phyloP scores from a whole-genome alignment of 208 protist genomes.

The Herpetomonas tarakana region DNA sequence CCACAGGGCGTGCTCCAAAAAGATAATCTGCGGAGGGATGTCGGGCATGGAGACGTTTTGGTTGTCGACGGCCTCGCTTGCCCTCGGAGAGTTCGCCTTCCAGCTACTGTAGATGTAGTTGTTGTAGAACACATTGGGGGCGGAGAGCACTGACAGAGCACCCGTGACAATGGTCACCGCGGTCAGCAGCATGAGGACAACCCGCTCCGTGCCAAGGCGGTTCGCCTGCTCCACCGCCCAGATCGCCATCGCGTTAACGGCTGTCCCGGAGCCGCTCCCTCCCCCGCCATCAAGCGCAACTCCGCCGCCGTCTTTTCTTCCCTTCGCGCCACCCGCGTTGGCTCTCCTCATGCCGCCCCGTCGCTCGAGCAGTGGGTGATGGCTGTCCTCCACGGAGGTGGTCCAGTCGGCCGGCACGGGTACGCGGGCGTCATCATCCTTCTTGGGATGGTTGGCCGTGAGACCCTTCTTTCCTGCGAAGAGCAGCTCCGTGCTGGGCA shows the following conservation, averaged over 20 bases:
- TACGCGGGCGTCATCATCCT: neutral
- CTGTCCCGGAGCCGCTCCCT: too few species aligned
- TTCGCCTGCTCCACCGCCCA: neutral
- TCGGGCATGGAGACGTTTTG: neutral
- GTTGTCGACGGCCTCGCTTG: neutral
- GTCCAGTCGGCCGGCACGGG: neutral
- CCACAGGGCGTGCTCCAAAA: neutral
- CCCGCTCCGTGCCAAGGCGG: constrained; percentile 3
- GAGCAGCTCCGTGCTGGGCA: neutral
- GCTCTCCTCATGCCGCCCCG: too few species aligned
- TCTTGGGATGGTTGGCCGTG: constrained; percentile 4
- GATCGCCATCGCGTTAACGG: neutral
- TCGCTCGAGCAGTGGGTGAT: too few species aligned
- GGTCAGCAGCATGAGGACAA: neutral
- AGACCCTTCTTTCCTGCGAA: too few species aligned
- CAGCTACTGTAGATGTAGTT: neutral
- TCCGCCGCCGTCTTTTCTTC: too few species aligned
- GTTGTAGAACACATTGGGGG: neutral
- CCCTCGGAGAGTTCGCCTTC: neutral
- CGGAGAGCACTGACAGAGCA: neutral
- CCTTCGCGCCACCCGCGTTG: too few species aligned
- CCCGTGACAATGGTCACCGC: neutral
- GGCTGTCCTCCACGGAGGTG: too few species aligned
- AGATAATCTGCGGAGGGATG: neutral
- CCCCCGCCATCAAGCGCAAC: too few species aligned